phyloP scores from a whole-genome alignment of 805 yeast genomes.

The Candida easanensis region DNA sequence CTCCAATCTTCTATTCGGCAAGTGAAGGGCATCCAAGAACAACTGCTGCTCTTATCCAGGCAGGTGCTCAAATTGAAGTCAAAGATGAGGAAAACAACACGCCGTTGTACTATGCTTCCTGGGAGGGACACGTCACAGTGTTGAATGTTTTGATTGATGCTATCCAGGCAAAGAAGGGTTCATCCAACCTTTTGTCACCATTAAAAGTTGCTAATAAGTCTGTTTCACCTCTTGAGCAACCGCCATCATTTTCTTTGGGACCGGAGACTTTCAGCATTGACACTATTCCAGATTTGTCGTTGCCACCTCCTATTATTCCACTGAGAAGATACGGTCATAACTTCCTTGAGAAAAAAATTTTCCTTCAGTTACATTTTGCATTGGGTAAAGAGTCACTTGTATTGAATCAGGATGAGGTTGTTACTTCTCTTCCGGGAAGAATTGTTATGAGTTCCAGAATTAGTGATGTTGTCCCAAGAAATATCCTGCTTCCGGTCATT shows the following conservation, averaged over 20 bases:
- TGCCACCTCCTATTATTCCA: constrained; percentile 97
- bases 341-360: constrained; percentile 84
- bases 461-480: constrained; percentile 85
- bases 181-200: constrained; percentile 24
- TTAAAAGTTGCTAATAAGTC: constrained; percentile 16
- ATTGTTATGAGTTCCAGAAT: constrained; percentile 74
- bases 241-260: constrained; percentile 22
- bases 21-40: constrained; percentile 76
- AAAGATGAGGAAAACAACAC: constrained; percentile 77
- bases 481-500: constrained; percentile 68
- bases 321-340: constrained; percentile 93
- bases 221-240: constrained; percentile 13
- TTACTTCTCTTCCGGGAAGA: constrained; percentile 65
- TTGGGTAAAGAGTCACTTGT: constrained; percentile 38
- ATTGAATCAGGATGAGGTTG: constrained; percentile 43
- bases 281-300: constrained; percentile 81
- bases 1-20: constrained; percentile 89
- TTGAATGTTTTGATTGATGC: constrained; percentile 60
- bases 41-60: constrained; percentile 64
- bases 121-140: constrained; percentile 90
- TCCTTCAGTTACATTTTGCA: constrained; percentile 73
- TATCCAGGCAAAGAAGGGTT: constrained; percentile 15
- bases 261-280: constrained; percentile 47
- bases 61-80: constrained; percentile 66
- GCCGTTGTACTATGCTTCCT: constrained; percentile 85